Percentiles rank a stretch among this genome's conserved stretches.
Evolutionary conservation across 192 early-diverging fungal species (phyloP).

Genomic region (Mortierella hygrophila): DNA sequence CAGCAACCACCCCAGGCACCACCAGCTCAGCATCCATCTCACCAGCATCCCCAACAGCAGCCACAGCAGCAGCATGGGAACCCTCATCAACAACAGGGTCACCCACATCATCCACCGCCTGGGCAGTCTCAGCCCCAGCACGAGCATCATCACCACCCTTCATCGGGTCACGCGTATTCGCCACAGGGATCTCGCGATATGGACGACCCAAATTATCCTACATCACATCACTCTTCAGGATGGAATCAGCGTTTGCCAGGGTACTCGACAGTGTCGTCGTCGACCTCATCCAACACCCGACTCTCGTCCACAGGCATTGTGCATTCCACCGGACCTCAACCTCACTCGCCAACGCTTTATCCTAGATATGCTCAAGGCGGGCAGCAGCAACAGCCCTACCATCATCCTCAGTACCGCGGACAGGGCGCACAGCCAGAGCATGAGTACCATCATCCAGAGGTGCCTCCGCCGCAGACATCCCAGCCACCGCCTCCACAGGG

Average conservation of each 20-base stretch:
- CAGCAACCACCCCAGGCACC: conserved; percentile 20
- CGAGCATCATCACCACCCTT: conserved; percentile 33
- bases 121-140: conserved; percentile 18
- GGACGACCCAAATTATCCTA: conserved; percentile 33
- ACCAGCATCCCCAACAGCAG: conserved; percentile 19
- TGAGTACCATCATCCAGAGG: conserved; percentile 43
- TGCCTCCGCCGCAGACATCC: conserved; percentile 1
- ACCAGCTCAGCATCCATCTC: conserved; percentile 33
- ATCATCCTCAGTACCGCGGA: conserved; percentile 35
- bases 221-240: conserved; percentile 44
- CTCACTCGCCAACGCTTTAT: conserved; percentile 29
- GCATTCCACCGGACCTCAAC: conserved; percentile 33
- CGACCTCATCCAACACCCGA: conserved; percentile 37
- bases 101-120: conserved; percentile 15
- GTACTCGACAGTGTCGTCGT: conserved; percentile 42
- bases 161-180: conserved; percentile 18
- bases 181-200: conserved; percentile 28
- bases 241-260: conserved; percentile 52
- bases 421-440: conserved; percentile 29
- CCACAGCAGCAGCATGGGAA: conserved; percentile 24
- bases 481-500: conserved; percentile 29
- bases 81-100: background rate
- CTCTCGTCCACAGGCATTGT: conserved; percentile 49
- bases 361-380: conserved; percentile 36
- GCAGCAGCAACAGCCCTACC: conserved; percentile 14